Evolutionary conservation across 163 green algal genomes (phyloP).

Genomic region (Scenedesmus sp.): DNA sequence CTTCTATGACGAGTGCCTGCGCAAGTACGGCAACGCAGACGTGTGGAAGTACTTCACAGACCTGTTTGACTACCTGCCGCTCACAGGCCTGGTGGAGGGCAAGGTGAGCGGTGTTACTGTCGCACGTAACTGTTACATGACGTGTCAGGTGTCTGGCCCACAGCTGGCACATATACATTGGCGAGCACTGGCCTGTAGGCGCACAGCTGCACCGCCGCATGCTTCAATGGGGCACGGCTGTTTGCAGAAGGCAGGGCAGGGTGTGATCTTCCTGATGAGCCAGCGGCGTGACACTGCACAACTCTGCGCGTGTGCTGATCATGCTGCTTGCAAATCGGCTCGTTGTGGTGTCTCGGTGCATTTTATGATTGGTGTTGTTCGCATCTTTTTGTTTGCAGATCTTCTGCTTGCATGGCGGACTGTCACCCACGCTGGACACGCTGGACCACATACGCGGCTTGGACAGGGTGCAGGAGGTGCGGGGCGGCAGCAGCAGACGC

Average conservation of each 20-base stretch:
- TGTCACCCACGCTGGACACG: constrained; percentile 92
- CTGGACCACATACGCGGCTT: constrained; percentile 95
- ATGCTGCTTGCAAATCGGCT: background rate
- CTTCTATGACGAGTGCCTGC: constrained; percentile 99
- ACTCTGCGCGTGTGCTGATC: no score
- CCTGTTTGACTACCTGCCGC: constrained; percentile 98
- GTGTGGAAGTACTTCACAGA: constrained; percentile 99
- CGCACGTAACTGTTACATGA: background rate
- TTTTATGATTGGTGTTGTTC: background rate
- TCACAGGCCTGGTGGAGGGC: constrained; percentile 85
- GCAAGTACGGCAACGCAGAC: constrained; percentile 97
- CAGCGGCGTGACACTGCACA: no score
- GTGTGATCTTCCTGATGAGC: no score
- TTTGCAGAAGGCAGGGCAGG: no score
- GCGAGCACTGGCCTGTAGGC: no score
- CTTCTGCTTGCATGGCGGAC: constrained; percentile 97
- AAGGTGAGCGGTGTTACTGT: constrained; percentile 38
- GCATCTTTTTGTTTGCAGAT: constrained; percentile 70
- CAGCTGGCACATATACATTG: no score
- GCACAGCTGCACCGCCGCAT: no score
- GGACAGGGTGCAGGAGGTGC: constrained; percentile 86
- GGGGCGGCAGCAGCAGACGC: background rate
- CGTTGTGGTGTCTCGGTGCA: background rate
- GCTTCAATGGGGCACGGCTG: no score
- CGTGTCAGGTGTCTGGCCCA: no score